Evolutionary conservation across 1,139 yeast genomes (phyloP), one percentile per base, ranked within the genome.

Genomic region (Hanseniaspora uvarum): DNA sequence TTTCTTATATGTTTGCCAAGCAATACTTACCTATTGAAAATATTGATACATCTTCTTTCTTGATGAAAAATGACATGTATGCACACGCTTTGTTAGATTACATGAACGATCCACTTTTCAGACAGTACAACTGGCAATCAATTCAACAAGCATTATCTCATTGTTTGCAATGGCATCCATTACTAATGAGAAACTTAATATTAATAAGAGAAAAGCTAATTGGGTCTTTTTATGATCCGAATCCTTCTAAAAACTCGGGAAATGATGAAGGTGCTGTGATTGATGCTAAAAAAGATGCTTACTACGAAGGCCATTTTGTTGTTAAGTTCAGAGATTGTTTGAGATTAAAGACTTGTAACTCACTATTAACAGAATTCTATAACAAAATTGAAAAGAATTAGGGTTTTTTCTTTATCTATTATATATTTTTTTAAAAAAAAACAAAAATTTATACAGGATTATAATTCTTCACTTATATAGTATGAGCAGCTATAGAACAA

Each of bases 81-180:
- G 81, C 94, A 4, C 77, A 75, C 61, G 77, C 85, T 1, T 72
- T 87, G 52, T 60, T 89, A 31, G 96, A 88, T 62, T 75, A 78
- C 59, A 83, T 95, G 89, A 68, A 76, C 38, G 88, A 86, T 64
- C 79, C 79, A 16, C 72, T 86, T 51, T 82, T 79, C 64, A 76
- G 84, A 63, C 73, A 74, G 49, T 87, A 84, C 68, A 72, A 70
- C 34, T 77, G 77, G 63, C 77, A 78, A 18, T 71, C 64, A 59
- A 77, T 78, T 30, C 82, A 85, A 3, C 80, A 78, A 58, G 75
- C 81, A 12, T 86, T 89, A 53, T 79, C 87, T 24, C 97, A 92
- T 66, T 72, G 87, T 38, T 71, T 88, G 59, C 96, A 87, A 67
- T 92, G 97, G 98, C 98, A 92, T 65, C 95, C 95, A 12, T 78